Evolutionary conservation across 345 rosid genomes (phyloP).

Genomic region (Eucalyptus grandis): DNA sequence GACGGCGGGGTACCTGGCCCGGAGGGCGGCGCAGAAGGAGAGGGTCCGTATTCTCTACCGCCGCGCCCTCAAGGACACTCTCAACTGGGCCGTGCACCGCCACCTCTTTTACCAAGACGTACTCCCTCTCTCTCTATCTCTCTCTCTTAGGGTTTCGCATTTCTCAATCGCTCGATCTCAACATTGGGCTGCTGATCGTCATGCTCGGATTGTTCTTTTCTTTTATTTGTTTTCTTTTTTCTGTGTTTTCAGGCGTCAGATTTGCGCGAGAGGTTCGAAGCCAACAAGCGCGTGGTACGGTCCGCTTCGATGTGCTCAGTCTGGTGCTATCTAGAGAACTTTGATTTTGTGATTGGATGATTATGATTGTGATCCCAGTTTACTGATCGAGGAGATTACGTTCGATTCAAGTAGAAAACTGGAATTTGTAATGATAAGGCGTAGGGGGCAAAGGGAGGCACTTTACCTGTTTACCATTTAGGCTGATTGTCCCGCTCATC

Average conservation of each 20-base stretch:
- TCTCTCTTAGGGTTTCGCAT: background rate
- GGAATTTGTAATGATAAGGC: background rate
- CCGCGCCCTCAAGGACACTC: constrained; percentile 88
- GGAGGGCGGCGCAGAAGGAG: constrained; percentile 91
- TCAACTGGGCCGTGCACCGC: constrained; percentile 98
- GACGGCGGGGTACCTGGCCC: constrained; percentile 52
- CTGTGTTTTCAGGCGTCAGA: constrained; percentile 48
- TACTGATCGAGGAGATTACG: background rate
- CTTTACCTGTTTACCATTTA: background rate
- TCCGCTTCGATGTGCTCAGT: background rate
- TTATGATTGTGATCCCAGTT: background rate
- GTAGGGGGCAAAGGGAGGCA: background rate
- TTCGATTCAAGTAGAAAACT: background rate
- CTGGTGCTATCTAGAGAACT: background rate
- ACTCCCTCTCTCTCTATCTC: background rate
- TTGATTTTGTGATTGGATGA: background rate
- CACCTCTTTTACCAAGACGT: constrained; percentile 87
- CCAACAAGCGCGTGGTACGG: constrained; percentile 75
- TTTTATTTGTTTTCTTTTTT: background rate
- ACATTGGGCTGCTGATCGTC: background rate
- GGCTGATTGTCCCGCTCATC: background rate
- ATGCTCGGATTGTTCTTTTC: background rate
- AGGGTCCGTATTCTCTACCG: constrained; percentile 88
- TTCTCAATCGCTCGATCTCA: background rate
- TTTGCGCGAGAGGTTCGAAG: constrained; percentile 77